Percentiles rank a stretch among this genome's conserved stretches.
These are phyloP conservation scores for Stellera chamaejasme DNA, from an alignment of 345 rosid species.

Conservation along the genomic window DNA sequence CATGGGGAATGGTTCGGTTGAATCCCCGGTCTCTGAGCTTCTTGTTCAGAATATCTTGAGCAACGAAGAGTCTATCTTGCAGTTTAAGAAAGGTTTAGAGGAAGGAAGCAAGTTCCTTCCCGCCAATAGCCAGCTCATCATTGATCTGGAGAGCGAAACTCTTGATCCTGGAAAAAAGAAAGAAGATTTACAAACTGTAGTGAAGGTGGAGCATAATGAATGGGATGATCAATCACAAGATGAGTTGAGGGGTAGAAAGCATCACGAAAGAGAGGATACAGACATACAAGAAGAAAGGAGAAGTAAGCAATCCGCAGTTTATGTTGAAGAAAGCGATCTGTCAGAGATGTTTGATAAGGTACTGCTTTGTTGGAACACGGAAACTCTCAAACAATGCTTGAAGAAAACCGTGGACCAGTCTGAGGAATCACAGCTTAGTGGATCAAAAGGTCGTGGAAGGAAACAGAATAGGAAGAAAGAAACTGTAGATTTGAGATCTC, in stretches of 20 bases:
- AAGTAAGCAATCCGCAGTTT: constrained; percentile 50
- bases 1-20: constrained; percentile 14
- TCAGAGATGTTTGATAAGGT: constrained; percentile 74
- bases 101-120: constrained; percentile 17
- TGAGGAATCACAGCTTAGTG: constrained; percentile 20
- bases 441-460: constrained; percentile 30
- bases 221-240: constrained; percentile 12
- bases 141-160: constrained; percentile 4
- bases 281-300: constrained; percentile 48
- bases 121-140: constrained; percentile 26
- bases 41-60: constrained; percentile 45
- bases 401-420: constrained; percentile 17
- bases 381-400: constrained; percentile 6
- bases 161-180: constrained; percentile 8
- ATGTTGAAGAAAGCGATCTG: constrained; percentile 40
- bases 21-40: constrained; percentile 32
- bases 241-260: constrained; percentile 40
- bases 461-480: constrained; percentile 36
- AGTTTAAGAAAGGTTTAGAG: constrained; percentile 16
- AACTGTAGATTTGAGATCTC: constrained; percentile 61
- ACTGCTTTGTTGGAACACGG: constrained; percentile 29
- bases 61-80: constrained; percentile 12
- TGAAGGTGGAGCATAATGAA: constrained; percentile 26
- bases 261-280: constrained; percentile 39
- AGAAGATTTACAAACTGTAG: constrained; percentile 9